These are phyloP conservation scores for Camillea tinctor DNA, from an alignment of 2,329 filamentous ascomycete genomes.

Conservation along the genomic window DNA sequence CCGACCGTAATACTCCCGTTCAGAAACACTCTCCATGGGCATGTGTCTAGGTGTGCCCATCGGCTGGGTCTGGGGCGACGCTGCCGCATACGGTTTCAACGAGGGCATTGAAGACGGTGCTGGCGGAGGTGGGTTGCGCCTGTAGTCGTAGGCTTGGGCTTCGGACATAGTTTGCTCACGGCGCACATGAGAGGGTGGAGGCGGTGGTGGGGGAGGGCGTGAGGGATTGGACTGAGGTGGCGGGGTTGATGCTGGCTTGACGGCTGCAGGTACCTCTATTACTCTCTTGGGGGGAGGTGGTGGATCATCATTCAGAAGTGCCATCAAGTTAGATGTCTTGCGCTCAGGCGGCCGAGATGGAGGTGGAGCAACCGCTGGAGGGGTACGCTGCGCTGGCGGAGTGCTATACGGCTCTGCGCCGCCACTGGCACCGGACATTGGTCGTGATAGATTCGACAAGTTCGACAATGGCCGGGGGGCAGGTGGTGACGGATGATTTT, in stretches of 20 bases:
- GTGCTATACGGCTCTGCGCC: constrained; percentile 33
- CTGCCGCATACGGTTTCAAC: constrained; percentile 51
- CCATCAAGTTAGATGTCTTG: constrained; percentile 65
- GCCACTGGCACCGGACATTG: constrained; percentile 29
- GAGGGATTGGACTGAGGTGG: constrained; percentile 45
- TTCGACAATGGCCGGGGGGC: constrained; percentile 35
- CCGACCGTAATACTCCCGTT: constrained; percentile 48
- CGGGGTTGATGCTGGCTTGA: constrained; percentile 49
- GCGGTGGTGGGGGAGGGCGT: constrained; percentile 40
- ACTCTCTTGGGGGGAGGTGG: constrained; percentile 51
- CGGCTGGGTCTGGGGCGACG: constrained; percentile 51
- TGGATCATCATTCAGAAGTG: constrained; percentile 60
- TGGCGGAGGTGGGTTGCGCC: constrained; percentile 37
- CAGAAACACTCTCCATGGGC: constrained; percentile 39
- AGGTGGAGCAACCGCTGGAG: constrained; percentile 39
- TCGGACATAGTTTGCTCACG: constrained; percentile 43
- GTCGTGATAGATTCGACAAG: constrained; percentile 30
- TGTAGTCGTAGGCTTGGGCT: constrained; percentile 45
- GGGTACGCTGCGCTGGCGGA: constrained; percentile 37
- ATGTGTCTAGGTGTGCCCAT: constrained; percentile 47
- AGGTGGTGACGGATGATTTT: constrained; percentile 41
- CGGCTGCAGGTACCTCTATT: constrained; percentile 42
- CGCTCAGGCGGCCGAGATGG: constrained; percentile 45
- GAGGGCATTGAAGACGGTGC: constrained; percentile 50
- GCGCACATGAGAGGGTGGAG: constrained; percentile 44